A percentile compares a stretch with the other conserved stretches of the same genome.
Evolutionary conservation across 2,329 filamentous ascomycete species (phyloP).

Genomic region (Trichoderma citrinoviride): DNA sequence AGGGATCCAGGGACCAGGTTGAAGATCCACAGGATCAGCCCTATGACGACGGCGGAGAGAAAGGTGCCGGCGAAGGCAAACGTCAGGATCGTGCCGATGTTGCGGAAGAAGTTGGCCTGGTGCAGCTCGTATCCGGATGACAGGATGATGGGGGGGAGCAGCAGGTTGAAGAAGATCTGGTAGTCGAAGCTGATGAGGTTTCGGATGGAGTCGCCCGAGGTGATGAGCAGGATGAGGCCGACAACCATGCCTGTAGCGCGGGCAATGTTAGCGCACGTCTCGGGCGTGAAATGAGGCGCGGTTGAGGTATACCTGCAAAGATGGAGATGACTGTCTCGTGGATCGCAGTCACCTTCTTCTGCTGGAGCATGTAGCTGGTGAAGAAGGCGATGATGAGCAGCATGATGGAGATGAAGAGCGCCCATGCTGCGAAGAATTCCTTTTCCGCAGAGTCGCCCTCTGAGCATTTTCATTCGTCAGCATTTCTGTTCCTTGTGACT

Average conservation of each 20-base stretch:
- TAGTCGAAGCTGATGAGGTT: constrained; percentile 95
- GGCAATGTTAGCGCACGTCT: neutral
- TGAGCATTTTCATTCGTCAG: constrained; percentile 29
- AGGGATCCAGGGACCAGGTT: constrained; percentile 80
- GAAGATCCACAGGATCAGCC: constrained; percentile 83
- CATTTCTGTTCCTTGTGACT: too few species aligned
- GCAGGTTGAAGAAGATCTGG: constrained; percentile 98
- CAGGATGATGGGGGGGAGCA: constrained; percentile 97
- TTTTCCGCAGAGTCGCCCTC: constrained; percentile 81
- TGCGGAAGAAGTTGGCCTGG: constrained; percentile 98
- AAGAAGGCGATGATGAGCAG: constrained; percentile 93
- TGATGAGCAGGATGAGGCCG: constrained; percentile 80
- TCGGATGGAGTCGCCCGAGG: constrained; percentile 77
- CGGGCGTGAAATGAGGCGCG: neutral
- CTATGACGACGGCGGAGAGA: constrained; percentile 92
- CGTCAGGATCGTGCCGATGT: constrained; percentile 94
- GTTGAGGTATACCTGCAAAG: constrained; percentile 67
- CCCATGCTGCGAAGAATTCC: constrained; percentile 95
- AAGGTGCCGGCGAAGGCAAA: constrained; percentile 98
- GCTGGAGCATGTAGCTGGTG: constrained; percentile 93
- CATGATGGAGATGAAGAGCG: constrained; percentile 92
- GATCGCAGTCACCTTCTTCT: constrained; percentile 94
- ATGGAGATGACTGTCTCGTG: constrained; percentile 99
- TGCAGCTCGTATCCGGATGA: constrained; percentile 96
- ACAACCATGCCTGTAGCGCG: constrained; percentile 80